phyloP scores from a whole-genome alignment of 805 yeast species.

The Kodamaea kaohsiungensis region DNA sequence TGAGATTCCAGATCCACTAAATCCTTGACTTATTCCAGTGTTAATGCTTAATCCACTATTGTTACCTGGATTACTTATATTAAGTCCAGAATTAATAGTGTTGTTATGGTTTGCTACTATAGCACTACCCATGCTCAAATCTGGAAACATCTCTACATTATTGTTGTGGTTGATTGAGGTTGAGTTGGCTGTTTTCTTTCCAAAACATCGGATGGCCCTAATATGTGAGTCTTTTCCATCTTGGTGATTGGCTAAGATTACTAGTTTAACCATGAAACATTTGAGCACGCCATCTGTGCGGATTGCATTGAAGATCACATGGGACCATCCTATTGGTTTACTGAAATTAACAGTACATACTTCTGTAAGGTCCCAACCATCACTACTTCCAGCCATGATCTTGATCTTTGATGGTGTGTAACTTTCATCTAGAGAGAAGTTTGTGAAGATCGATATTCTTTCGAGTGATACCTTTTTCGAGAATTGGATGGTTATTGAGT shows the following conservation, averaged over 20 bases:
- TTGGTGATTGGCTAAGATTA: constrained; percentile 79
- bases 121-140: constrained; percentile 27
- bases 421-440: constrained; percentile 77
- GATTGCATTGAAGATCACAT: constrained; percentile 56
- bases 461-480: constrained; percentile 72
- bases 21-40: not conserved
- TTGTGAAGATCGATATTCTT: constrained; percentile 69
- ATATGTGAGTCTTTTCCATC: constrained; percentile 96
- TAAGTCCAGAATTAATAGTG: constrained; percentile 9
- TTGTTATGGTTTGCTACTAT: constrained; percentile 13
- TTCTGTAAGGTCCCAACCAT: constrained; percentile 72
- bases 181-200: constrained; percentile 28
- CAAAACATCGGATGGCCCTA: constrained; percentile 65
- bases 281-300: constrained; percentile 59
- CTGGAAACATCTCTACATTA: constrained; percentile 6
- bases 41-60: constrained; percentile 8
- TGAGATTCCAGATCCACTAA: constrained; percentile 5
- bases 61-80: constrained; percentile 9
- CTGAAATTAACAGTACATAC: constrained; percentile 59
- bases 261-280: constrained; percentile 63
- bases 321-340: constrained; percentile 80
- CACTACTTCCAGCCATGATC: constrained; percentile 69
- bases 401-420: constrained; percentile 80
- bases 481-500: constrained; percentile 74
- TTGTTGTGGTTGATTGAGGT: not conserved